Percentiles rank a stretch among this genome's conserved stretches.
These are phyloP conservation scores for Candida taoyuanica DNA, from an alignment of 805 yeast genomes.

Conservation along the genomic window DNA sequence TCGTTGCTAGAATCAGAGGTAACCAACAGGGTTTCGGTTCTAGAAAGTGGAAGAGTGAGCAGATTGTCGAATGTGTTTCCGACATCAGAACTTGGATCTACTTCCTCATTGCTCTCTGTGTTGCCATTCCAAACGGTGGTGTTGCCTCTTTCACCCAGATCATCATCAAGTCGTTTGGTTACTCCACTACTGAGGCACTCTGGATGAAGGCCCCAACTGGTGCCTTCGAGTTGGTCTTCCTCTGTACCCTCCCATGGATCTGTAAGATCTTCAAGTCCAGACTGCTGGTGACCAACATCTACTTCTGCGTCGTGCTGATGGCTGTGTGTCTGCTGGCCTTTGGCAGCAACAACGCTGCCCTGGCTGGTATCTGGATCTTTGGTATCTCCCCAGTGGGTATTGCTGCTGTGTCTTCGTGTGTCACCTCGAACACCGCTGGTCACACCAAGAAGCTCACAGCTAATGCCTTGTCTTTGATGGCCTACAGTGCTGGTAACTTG, in stretches of 20 bases:
- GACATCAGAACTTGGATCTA: conserved; percentile 41
- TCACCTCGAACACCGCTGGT: conserved; percentile 23
- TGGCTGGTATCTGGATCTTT: conserved; percentile 30
- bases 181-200: conserved; percentile 32
- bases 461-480: conserved; percentile 12
- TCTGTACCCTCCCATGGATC: conserved; percentile 12
- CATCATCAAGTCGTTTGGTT: conserved; percentile 36
- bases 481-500: conserved; percentile 27
- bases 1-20: conserved; percentile 39
- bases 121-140: conserved; percentile 41
- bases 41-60: conserved; percentile 33
- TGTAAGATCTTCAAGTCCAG: conserved; percentile 2
- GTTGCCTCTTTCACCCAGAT: conserved; percentile 39
- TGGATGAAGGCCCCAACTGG: conserved; percentile 29
- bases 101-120: conserved; percentile 30
- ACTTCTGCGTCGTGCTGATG: conserved; percentile 5
- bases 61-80: conserved; percentile 22
- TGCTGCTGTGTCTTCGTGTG: conserved; percentile 13
- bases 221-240: conserved; percentile 33
- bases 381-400: conserved; percentile 25
- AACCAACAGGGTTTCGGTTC: conserved; percentile 44
- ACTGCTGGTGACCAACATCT: conserved; percentile 7
- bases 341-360: conserved; percentile 25
- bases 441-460: conserved; percentile 13
- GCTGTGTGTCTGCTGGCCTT: conserved; percentile 32